These are phyloP conservation scores for Backusella australiensis DNA, from an alignment of 192 early-diverging fungal species.

Conservation along the genomic window DNA sequence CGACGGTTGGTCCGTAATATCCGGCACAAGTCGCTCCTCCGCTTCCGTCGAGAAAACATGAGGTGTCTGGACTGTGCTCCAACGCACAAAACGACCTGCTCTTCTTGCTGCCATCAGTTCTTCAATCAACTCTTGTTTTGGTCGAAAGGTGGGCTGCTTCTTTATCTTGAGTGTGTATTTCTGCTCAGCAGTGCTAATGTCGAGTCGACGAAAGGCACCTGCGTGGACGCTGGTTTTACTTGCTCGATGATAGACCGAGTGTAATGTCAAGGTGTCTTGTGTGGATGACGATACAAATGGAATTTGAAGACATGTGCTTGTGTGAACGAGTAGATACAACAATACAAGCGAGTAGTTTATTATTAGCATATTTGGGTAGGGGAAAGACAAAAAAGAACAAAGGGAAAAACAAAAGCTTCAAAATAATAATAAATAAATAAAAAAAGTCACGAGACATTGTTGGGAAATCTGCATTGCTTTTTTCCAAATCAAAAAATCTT, in stretches of 20 bases:
- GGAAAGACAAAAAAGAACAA: not conserved
- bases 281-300: not conserved
- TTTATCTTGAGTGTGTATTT: not conserved
- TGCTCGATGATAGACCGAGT: not conserved
- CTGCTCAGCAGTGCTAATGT: not conserved
- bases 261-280: not conserved
- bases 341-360: not conserved
- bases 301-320: not conserved
- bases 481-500: not conserved
- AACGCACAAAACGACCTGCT: not conserved
- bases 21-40: slow-evolving; percentile 44
- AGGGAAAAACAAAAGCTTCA: not conserved
- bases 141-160: not conserved
- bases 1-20: slow-evolving; percentile 68
- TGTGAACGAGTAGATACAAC: not conserved
- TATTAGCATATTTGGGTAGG: not conserved
- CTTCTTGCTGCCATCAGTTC: not conserved
- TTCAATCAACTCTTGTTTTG: not conserved
- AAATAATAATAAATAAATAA: not conserved
- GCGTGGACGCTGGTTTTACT: not conserved
- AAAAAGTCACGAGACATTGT: not conserved
- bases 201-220: not conserved
- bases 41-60: not conserved
- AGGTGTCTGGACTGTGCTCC: not conserved
- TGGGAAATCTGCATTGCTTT: not conserved